Evolutionary conservation across 2,329 filamentous ascomycete genomes (phyloP).

Genomic region (Neonectria ditissima): DNA sequence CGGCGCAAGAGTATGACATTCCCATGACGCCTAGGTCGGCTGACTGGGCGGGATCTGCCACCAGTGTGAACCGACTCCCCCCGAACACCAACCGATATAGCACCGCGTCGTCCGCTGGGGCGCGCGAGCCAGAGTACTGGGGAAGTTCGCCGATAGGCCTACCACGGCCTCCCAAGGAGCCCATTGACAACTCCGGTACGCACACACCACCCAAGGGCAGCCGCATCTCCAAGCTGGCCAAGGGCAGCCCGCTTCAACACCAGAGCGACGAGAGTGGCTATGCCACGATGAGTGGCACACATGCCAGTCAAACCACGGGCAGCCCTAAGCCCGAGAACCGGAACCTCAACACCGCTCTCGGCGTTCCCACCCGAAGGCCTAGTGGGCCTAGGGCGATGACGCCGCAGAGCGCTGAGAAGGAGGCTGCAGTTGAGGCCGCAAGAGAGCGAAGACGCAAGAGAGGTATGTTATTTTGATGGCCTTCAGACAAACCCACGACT

Average conservation of each 20-base stretch:
- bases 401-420: constrained; percentile 63
- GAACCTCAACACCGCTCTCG: constrained; percentile 66
- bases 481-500: background rate
- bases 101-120: constrained; percentile 54
- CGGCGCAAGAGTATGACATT: constrained; percentile 75
- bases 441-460: constrained; percentile 65
- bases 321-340: constrained; percentile 69
- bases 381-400: constrained; percentile 73
- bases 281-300: constrained; percentile 22
- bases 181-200: constrained; percentile 59
- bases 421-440: constrained; percentile 53
- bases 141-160: constrained; percentile 60
- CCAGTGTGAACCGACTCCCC: constrained; percentile 67
- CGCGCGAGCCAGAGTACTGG: constrained; percentile 58
- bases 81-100: constrained; percentile 62
- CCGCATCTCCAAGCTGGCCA: constrained; percentile 64
- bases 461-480: constrained; percentile 55
- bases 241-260: constrained; percentile 67
- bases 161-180: constrained; percentile 73
- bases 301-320: constrained; percentile 62
- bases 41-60: constrained; percentile 72
- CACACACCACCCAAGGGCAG: constrained; percentile 60
- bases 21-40: constrained; percentile 70
- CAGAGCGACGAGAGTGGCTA: constrained; percentile 68
- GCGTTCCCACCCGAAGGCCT: constrained; percentile 64